phyloP scores from a whole-genome alignment of 352 stramenopile species.

The Pythium folliculosum region DNA sequence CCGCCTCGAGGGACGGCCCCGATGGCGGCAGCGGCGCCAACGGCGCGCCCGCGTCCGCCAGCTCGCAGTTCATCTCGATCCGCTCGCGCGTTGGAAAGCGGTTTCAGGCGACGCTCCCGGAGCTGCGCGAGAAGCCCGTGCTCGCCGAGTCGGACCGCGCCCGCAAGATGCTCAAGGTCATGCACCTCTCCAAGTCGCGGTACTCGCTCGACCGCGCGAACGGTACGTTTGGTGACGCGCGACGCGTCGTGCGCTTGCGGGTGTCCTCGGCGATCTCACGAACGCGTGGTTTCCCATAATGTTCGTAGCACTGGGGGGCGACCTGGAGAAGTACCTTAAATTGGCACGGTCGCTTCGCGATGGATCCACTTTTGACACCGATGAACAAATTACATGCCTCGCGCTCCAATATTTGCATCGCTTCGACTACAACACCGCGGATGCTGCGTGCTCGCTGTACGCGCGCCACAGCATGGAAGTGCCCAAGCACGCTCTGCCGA shows the following conservation, averaged over 20 bases:
- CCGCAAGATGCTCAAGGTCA: constrained; percentile 30
- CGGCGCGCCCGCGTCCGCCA: not conserved
- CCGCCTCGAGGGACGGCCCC: constrained; percentile 14
- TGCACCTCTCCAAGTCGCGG: constrained; percentile 34
- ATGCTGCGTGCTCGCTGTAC: constrained; percentile 81
- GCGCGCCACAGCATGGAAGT: constrained; percentile 81
- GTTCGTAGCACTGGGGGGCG: constrained; percentile 45
- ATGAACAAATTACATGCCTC: constrained; percentile 69
- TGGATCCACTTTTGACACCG: constrained; percentile 76
- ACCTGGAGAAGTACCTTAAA: constrained; percentile 83
- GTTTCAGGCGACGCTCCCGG: constrained; percentile 75
- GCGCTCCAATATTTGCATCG: constrained; percentile 80
- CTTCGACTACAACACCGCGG: constrained; percentile 78
- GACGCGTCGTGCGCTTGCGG: not conserved
- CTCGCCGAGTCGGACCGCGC: constrained; percentile 15
- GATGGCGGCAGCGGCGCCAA: not conserved
- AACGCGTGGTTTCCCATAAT: not conserved
- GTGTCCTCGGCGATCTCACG: not conserved
- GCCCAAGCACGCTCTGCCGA: constrained; percentile 31
- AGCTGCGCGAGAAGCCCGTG: constrained; percentile 36
- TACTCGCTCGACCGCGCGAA: constrained; percentile 56
- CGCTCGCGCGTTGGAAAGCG: constrained; percentile 79
- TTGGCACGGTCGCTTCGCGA: constrained; percentile 73
- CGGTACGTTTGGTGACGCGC: constrained; percentile 34
- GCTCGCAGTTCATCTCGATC: constrained; percentile 65